Evolutionary conservation across 139 green algal species (phyloP), one percentile per base, ranked within the genome.

Genomic region (Chlorella vulgaris): DNA sequence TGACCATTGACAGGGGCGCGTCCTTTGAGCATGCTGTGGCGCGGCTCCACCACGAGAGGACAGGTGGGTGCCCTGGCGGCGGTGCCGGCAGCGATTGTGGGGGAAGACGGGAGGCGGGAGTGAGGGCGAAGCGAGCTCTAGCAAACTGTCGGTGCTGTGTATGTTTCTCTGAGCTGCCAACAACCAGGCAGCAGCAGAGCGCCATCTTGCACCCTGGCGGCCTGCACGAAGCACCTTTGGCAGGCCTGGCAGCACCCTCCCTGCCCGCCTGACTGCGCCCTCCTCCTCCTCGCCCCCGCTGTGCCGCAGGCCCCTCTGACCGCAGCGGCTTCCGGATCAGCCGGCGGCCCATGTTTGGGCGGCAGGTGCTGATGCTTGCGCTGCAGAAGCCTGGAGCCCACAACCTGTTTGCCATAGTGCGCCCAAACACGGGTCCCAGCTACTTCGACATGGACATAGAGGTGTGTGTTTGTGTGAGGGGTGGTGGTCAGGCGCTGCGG

Each of bases 361-460:
- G 69, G 35, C 67, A 22, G 61, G 50, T 69, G 19, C 75, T 81
- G 26, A 81, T 96, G 83, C 86, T 95, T 71, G 82, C 82, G 19
- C 43, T 90, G 60, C 74, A 88, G 76, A 91, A 92, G 75, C 86
- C 88, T 1, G 88, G 88, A 13, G 58, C 69, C 6, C 53, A 61
- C 50, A 86, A 87, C 76, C n/a, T 85, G 10, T 94, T 93, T 80
- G 81, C 55, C 58, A 86, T 96, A 31, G 77, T 77, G 35, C 82
- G 92, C 4, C 93, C 92, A 19, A 93, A 93, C 86, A 96, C 91
- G 28, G 91, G 93, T 39, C 77, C 84, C 15, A 87, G 84, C 26
- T 92, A 85, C 42, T 95, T 96, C 66, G 93, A 98, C 74, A 96
- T 96, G 93, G 90, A 95, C 67, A 84, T 77, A 5, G 87, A 91